Evolutionary conservation across 225 moss, liverwort and hornwort species (phyloP).

Genomic region (Straminergon stramineum): DNA sequence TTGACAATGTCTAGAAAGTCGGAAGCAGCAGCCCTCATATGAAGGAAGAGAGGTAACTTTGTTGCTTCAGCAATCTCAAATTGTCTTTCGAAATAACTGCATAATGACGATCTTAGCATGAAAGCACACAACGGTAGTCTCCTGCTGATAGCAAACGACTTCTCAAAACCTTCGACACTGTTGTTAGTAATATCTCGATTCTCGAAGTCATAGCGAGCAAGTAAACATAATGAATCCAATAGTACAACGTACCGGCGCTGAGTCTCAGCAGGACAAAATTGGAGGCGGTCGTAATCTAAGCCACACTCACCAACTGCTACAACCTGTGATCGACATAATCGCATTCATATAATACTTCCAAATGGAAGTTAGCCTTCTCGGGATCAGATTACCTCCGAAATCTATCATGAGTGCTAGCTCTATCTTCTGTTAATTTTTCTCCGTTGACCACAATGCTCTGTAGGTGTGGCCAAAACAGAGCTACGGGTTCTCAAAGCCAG

Average conservation of each 20-base stretch:
- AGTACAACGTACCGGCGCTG: conserved; percentile 49
- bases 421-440: neutral
- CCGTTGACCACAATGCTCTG: neutral
- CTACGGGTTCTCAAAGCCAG: neutral
- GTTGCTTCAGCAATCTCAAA: conserved; percentile 91
- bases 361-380: neutral
- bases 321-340: conserved; percentile 36
- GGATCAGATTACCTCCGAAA: neutral
- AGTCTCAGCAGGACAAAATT: conserved; percentile 75
- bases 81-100: conserved; percentile 91
- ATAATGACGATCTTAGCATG: neutral
- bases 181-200: neutral
- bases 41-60: conserved; percentile 83
- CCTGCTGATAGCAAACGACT: neutral
- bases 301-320: conserved; percentile 98
- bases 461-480: neutral
- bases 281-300: conserved; percentile 88
- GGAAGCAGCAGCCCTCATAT: conserved; percentile 81
- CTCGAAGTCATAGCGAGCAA: neutral
- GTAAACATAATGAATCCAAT: neutral
- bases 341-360: neutral
- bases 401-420: neutral
- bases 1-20: conserved; percentile 77
- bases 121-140: neutral
- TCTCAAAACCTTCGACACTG: neutral